These are phyloP conservation scores for Fusarium sp. DNA, from an alignment of 2,329 filamentous ascomycete genomes.

Conservation along the genomic window DNA sequence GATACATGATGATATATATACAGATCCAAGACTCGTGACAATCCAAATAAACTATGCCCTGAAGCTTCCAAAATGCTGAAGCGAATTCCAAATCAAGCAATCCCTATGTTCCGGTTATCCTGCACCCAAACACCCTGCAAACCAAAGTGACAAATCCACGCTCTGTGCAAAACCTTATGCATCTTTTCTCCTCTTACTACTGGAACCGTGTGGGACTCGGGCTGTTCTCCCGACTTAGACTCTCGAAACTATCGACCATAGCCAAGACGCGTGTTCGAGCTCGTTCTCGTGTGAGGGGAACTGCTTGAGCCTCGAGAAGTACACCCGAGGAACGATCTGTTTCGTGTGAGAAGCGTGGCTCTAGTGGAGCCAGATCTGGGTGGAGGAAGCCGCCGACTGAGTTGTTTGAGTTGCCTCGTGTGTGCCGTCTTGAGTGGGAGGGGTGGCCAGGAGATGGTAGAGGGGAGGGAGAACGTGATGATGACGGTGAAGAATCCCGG, in stretches of 20 bases:
- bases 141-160: constrained; percentile 7
- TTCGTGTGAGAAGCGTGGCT: constrained; percentile 40
- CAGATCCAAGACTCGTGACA: constrained; percentile 10
- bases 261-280: constrained; percentile 59
- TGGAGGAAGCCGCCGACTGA: constrained; percentile 28
- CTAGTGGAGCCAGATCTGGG: constrained; percentile 33
- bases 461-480: constrained; percentile 18
- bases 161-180: not conserved
- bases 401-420: constrained; percentile 22
- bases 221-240: constrained; percentile 54
- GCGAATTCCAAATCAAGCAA: constrained; percentile 5
- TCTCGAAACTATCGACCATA: constrained; percentile 67
- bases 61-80: constrained; percentile 16
- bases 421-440: constrained; percentile 12
- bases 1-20: constrained; percentile 19
- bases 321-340: constrained; percentile 47
- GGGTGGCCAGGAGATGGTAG: constrained; percentile 18
- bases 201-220: constrained; percentile 50
- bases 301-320: constrained; percentile 58
- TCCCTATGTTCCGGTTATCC: not conserved
- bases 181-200: not conserved
- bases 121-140: constrained; percentile 34
- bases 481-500: constrained; percentile 18
- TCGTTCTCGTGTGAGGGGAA: constrained; percentile 50
- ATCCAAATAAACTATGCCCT: constrained; percentile 8